These are phyloP conservation scores for Aphanomyces invadans DNA, from an alignment of 352 stramenopile genomes.

Conservation along the genomic window DNA sequence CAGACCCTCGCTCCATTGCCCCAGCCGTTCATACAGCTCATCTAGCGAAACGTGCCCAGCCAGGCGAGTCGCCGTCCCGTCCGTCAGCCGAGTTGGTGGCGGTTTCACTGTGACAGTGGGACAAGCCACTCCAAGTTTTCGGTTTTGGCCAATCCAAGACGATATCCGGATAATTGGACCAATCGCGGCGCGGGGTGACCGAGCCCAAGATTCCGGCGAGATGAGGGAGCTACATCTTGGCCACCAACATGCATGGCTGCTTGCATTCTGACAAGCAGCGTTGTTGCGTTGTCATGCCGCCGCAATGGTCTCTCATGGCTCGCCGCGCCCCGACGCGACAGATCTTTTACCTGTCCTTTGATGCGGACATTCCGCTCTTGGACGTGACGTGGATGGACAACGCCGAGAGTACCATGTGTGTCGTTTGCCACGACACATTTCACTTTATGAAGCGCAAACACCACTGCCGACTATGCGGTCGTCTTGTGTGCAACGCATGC, in stretches of 20 bases:
- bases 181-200: too few species aligned
- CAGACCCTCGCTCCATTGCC: too few species aligned
- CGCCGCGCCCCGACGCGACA: not conserved
- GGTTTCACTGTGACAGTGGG: too few species aligned
- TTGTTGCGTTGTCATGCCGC: not conserved
- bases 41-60: too few species aligned
- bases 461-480: slow-evolving; percentile 22
- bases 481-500: slow-evolving; percentile 20
- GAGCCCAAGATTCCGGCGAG: not conserved
- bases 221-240: not conserved
- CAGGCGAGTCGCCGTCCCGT: too few species aligned
- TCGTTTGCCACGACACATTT: slow-evolving; percentile 18
- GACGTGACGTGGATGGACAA: slow-evolving; percentile 23
- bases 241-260: not conserved
- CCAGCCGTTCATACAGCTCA: too few species aligned
- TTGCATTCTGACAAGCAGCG: not conserved
- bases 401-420: slow-evolving; percentile 13
- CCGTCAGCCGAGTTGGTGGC: too few species aligned
- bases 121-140: too few species aligned
- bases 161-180: too few species aligned
- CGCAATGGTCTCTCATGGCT: not conserved
- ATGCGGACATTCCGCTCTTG: not conserved
- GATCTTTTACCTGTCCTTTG: slow-evolving; percentile 17
- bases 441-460: slow-evolving; percentile 20
- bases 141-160: not conserved